Conservation (phyloP, 371 early-diverging fungal genomes). For the Mycotypha africana region DNA sequence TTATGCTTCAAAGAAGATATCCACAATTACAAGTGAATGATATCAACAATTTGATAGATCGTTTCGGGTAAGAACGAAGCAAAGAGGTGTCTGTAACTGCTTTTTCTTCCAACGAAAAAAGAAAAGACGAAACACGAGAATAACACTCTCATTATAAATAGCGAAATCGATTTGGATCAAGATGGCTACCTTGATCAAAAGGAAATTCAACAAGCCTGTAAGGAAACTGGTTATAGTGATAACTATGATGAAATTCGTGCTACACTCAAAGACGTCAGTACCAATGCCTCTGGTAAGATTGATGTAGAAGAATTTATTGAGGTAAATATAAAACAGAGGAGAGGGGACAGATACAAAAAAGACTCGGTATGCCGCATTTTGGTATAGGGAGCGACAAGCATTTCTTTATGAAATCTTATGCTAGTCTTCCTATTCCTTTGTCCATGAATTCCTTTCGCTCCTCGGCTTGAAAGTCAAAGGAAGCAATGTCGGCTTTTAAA, state of each 20-base stretch:
- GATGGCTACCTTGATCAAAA: slow-evolving; percentile 66
- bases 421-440: no score
- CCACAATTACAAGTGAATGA: slow-evolving; percentile 47
- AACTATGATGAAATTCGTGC: slow-evolving; percentile 67
- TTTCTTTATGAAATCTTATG: no score
- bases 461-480: no score
- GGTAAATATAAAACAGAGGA: slow-evolving; percentile 25
- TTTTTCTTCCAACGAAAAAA: background rate
- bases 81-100: no score
- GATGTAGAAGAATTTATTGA: slow-evolving; percentile 77
- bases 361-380: no score
- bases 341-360: background rate
- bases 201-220: slow-evolving; percentile 56
- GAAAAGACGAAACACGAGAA: no score
- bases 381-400: no score
- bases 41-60: slow-evolving; percentile 44
- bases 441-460: no score
- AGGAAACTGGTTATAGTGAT: slow-evolving; percentile 55
- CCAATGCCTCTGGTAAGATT: slow-evolving; percentile 61
- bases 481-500: no score
- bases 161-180: slow-evolving; percentile 59
- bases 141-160: no score
- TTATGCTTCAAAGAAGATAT: slow-evolving; percentile 46
- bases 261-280: slow-evolving; percentile 58
- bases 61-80: slow-evolving; percentile 56